These are phyloP conservation scores for Cordia subcordata DNA, from an alignment of 257 asterid genomes.

Conservation along the genomic window DNA sequence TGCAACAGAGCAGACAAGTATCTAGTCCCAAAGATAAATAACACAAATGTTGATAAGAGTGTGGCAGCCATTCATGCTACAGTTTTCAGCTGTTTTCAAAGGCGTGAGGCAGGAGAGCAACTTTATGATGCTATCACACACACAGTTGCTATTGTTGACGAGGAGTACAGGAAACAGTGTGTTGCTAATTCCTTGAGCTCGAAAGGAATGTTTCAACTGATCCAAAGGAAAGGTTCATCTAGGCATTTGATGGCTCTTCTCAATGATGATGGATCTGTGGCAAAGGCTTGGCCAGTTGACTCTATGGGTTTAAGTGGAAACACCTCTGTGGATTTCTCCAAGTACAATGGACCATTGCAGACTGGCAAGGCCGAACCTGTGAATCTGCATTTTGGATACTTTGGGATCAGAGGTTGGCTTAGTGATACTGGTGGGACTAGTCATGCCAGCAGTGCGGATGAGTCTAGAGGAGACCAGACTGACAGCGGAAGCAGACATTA, in stretches of 20 bases:
- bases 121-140: conserved; percentile 75
- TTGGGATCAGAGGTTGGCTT: conserved; percentile 95
- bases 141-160: conserved; percentile 66
- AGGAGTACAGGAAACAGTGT: conserved; percentile 92
- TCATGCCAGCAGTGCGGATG: conserved; percentile 88
- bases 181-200: conserved; percentile 86
- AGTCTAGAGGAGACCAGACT: conserved; percentile 72
- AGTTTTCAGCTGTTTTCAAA: conserved; percentile 86
- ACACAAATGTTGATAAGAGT: conserved; percentile 92
- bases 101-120: conserved; percentile 78
- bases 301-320: conserved; percentile 41
- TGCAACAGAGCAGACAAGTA: conserved; percentile 96
- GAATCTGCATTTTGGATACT: conserved; percentile 91
- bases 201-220: conserved; percentile 96
- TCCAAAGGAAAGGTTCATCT: conserved; percentile 87
- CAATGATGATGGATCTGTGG: conserved; percentile 92
- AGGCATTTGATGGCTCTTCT: conserved; percentile 96
- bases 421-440: conserved; percentile 87
- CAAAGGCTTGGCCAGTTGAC: conserved; percentile 97
- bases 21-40: conserved; percentile 92
- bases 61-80: conserved; percentile 98
- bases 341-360: conserved; percentile 72
- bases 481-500: conserved; percentile 78
- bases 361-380: conserved; percentile 81
- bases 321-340: conserved; percentile 32